Percentiles rank a stretch among this genome's conserved stretches.
These are phyloP conservation scores for Hypoxylon rickii DNA, from an alignment of 495 filamentous ascomycete species.

Conservation along the genomic window DNA sequence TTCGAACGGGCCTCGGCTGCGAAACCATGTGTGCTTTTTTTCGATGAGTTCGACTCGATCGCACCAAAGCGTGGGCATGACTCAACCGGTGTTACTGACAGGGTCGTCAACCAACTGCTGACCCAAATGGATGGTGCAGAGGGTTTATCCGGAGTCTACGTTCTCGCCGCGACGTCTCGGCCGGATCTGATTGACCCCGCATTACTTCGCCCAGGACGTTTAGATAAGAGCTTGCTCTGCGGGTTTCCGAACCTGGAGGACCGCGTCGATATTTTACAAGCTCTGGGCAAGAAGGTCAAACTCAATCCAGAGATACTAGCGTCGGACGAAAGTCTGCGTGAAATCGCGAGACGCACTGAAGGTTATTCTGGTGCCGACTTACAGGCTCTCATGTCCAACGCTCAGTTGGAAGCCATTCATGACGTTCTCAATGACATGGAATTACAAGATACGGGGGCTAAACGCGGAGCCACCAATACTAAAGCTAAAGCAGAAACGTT, in stretches of 20 bases:
- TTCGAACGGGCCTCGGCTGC: constrained; percentile 92
- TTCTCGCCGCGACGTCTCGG: constrained; percentile 87
- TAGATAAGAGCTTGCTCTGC: constrained; percentile 90
- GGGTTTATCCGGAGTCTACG: constrained; percentile 90
- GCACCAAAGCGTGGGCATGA: constrained; percentile 97
- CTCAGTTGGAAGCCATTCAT: constrained; percentile 95
- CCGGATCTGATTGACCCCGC: constrained; percentile 96
- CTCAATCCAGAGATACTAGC: constrained; percentile 64
- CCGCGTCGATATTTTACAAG: constrained; percentile 81
- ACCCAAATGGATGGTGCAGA: constrained; percentile 99
- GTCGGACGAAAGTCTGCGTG: constrained; percentile 54
- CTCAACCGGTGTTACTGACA: constrained; percentile 92
- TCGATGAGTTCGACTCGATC: constrained; percentile 97
- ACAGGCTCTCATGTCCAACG: constrained; percentile 93
- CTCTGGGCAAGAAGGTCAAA: constrained; percentile 77
- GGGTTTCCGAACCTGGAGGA: constrained; percentile 81
- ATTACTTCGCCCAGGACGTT: constrained; percentile 80
- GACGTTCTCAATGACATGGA: constrained; percentile 76
- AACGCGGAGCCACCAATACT: constrained; percentile 22
- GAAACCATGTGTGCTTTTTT: constrained; percentile 90
- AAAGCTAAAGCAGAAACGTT: constrained; percentile 43
- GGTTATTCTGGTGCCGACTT: constrained; percentile 96
- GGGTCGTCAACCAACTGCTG: constrained; percentile 97
- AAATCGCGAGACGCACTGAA: constrained; percentile 77
- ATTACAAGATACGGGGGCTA: constrained; percentile 32